These are phyloP conservation scores for Penicillium sp. DNA, from an alignment of 2,329 filamentous ascomycete genomes.

Conservation along the genomic window DNA sequence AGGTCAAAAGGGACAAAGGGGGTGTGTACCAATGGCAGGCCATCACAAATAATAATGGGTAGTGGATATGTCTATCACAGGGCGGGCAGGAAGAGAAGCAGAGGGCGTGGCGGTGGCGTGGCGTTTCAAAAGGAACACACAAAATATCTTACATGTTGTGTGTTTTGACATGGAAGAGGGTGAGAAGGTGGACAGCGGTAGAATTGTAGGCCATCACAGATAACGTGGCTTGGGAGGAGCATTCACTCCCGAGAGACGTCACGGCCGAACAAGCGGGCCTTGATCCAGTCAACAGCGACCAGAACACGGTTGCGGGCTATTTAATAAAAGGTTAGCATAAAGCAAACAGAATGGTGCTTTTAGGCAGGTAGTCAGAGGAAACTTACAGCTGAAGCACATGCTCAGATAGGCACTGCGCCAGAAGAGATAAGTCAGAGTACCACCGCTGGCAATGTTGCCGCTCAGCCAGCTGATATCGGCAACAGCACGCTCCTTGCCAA, in stretches of 20 bases:
- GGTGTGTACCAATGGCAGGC: constrained; percentile 15
- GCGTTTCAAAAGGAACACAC: constrained; percentile 18
- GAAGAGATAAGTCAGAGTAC: constrained; percentile 94
- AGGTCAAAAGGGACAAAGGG: constrained; percentile 5
- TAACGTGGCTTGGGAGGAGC: constrained; percentile 1
- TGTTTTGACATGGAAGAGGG: constrained; percentile 10
- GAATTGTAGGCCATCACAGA: constrained; percentile 14
- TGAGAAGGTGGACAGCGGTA: constrained; percentile 9
- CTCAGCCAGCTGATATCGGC: constrained; percentile 97
- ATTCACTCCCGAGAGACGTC: constrained; percentile 66
- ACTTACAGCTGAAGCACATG: constrained; percentile 99
- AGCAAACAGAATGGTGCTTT: not conserved
- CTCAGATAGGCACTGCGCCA: constrained; percentile 97
- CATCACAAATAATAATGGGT: constrained; percentile 18
- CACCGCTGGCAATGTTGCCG: constrained; percentile 91
- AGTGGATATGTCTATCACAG: constrained; percentile 28
- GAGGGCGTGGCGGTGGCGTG: constrained; percentile 17
- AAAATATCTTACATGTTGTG: not conserved
- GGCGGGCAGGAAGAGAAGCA: constrained; percentile 4
- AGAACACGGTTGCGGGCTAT: constrained; percentile 89
- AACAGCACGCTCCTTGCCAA: constrained; percentile 96
- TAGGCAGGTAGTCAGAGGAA: constrained; percentile 3
- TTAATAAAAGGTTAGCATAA: constrained; percentile 5
- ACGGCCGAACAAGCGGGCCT: constrained; percentile 94
- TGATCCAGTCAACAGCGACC: constrained; percentile 92